These are phyloP conservation scores for Penicillium malachiteum DNA, from an alignment of 495 filamentous ascomycete species.

Conservation along the genomic window DNA sequence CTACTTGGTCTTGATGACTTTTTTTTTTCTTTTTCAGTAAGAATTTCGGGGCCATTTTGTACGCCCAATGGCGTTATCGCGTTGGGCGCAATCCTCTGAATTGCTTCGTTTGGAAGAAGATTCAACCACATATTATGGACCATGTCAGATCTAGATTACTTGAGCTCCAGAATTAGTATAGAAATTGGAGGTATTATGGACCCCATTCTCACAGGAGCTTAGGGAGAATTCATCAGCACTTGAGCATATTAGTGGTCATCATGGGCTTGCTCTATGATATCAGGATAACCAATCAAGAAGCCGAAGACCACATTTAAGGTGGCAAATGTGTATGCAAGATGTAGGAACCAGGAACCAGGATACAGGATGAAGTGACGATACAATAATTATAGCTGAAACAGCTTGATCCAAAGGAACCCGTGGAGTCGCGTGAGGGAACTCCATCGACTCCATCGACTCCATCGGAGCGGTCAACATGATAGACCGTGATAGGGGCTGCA, in stretches of 20 bases:
- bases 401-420: constrained; percentile 1
- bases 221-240: too few species aligned
- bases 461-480: too few species aligned
- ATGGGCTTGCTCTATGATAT: neutral
- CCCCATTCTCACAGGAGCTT: too few species aligned
- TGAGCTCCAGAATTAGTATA: too few species aligned
- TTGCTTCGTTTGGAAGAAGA: neutral
- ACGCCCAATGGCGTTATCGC: neutral
- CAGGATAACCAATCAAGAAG: neutral
- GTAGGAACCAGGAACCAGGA: neutral
- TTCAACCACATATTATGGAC: neutral
- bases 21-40: neutral
- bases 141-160: too few species aligned
- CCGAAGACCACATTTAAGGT: neutral
- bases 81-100: neutral
- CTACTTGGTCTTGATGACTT: neutral
- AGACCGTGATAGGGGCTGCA: too few species aligned
- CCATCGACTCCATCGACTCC: too few species aligned
- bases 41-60: neutral
- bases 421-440: constrained; percentile 2
- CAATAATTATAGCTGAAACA: neutral
- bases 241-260: too few species aligned
- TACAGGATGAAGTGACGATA: neutral
- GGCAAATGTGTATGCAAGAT: neutral
- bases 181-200: too few species aligned